Conservation (phyloP, 768 basidiomycete species). For the Suillus brevipes region DNA sequence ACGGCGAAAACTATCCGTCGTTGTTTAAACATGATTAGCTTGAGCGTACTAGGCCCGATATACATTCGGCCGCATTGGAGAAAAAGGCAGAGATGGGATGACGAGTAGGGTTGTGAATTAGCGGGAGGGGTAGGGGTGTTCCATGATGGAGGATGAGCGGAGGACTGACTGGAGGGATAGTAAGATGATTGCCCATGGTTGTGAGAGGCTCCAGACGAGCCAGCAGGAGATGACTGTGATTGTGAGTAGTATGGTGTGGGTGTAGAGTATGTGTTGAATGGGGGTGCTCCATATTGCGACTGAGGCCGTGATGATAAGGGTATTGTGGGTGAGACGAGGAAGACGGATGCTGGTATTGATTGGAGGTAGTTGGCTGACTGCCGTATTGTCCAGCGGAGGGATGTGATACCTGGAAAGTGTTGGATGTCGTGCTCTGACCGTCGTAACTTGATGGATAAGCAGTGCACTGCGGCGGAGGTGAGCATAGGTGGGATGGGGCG, state of each 20-base stretch:
- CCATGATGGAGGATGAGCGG: conserved; percentile 22
- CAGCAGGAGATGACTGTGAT: conserved; percentile 17
- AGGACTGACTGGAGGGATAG: conserved; percentile 32
- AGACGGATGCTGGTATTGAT: conserved; percentile 19
- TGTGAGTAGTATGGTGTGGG: conserved; percentile 29
- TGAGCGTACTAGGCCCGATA: too few species aligned
- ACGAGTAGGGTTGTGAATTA: conserved; percentile 2
- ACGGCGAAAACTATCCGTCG: too few species aligned
- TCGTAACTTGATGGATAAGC: conserved; percentile 27
- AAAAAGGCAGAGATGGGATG: background rate
- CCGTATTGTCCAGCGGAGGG: conserved; percentile 18
- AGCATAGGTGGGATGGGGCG: too few species aligned
- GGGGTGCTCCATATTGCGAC: conserved; percentile 17
- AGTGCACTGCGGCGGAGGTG: conserved; percentile 20
- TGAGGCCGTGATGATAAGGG: conserved; percentile 26
- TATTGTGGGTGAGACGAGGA: conserved; percentile 25
- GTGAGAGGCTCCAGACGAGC: conserved; percentile 15
- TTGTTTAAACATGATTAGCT: too few species aligned
- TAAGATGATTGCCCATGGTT: conserved; percentile 16
- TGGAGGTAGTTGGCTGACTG: conserved; percentile 25
- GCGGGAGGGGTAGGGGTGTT: conserved; percentile 13
- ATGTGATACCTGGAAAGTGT: conserved; percentile 27
- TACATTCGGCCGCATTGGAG: too few species aligned
- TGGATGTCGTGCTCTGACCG: conserved; percentile 14
- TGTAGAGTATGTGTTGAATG: conserved; percentile 16